These are phyloP conservation scores for Aspergillus homomorphus DNA, from an alignment of 495 filamentous ascomycete genomes.

Conservation along the genomic window DNA sequence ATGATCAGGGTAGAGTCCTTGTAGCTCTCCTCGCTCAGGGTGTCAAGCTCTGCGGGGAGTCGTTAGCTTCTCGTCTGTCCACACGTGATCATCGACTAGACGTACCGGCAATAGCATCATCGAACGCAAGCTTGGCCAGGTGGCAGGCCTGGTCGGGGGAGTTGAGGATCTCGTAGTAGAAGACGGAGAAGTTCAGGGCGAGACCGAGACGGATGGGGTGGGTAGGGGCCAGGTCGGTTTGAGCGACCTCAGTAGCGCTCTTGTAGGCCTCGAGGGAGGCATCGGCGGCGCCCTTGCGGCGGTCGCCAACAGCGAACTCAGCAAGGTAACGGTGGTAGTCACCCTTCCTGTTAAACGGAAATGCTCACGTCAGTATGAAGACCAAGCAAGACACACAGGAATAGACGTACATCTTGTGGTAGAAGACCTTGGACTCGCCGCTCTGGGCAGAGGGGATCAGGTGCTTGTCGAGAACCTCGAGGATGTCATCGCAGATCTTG, in stretches of 20 bases:
- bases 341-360: constrained; percentile 73
- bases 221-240: constrained; percentile 95
- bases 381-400: background rate
- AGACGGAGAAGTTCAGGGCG: constrained; percentile 99
- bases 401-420: constrained; percentile 93
- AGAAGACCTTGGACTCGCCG: constrained; percentile 99
- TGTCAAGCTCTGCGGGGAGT: constrained; percentile 77
- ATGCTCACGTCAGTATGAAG: constrained; percentile 10
- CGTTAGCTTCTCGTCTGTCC: constrained; percentile 22
- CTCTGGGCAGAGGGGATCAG: constrained; percentile 94
- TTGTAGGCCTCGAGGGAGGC: constrained; percentile 99
- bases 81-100: constrained; percentile 10
- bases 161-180: constrained; percentile 99
- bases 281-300: constrained; percentile 94
- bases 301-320: constrained; percentile 96
- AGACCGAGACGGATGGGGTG: constrained; percentile 99
- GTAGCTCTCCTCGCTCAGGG: constrained; percentile 99
- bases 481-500: constrained; percentile 99
- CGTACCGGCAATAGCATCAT: constrained; percentile 96
- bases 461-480: constrained; percentile 93
- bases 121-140: constrained; percentile 98
- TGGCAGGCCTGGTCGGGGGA: constrained; percentile 98
- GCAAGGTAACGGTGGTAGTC: constrained; percentile 99
- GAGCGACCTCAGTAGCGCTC: constrained; percentile 92
- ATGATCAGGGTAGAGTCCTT: constrained; percentile 99